A percentile compares a stretch with the other conserved stretches of the same genome.
Evolutionary conservation across 1,284 basidiomycete species (phyloP).

Genomic region (Cutaneotrichosporon cutaneum): DNA sequence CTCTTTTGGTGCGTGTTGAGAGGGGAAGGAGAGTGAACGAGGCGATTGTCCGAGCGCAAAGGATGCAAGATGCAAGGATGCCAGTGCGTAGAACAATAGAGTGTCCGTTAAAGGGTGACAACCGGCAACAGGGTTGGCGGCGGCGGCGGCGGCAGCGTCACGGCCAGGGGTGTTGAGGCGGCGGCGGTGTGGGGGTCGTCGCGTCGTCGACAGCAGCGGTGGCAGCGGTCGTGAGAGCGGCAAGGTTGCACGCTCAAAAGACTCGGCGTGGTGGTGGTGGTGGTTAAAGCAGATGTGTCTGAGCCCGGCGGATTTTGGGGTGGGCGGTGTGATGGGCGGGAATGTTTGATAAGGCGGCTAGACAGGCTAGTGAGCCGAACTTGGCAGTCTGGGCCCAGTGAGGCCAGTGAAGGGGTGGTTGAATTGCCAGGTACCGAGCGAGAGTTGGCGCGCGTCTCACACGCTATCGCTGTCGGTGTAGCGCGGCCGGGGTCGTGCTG

Average conservation of each 20-base stretch:
- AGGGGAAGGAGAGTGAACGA: neutral
- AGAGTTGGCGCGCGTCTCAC: too few species aligned
- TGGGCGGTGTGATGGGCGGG: neutral
- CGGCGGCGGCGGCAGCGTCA: neutral
- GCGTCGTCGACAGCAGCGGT: too few species aligned
- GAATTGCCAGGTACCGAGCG: too few species aligned
- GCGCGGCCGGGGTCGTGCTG: too few species aligned
- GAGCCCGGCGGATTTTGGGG: neutral
- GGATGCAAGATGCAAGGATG: neutral
- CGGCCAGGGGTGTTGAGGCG: too few species aligned
- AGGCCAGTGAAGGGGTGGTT: too few species aligned
- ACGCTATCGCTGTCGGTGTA: too few species aligned
- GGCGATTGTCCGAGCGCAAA: constrained; percentile 4
- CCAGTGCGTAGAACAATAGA: constrained; percentile 3
- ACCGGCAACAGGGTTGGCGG: neutral
- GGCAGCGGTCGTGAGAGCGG: too few species aligned
- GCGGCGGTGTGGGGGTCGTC: too few species aligned
- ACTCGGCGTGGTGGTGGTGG: too few species aligned
- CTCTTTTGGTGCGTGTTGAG: neutral
- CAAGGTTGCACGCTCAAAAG: too few species aligned
- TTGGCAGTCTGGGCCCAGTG: neutral
- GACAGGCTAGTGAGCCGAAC: neutral
- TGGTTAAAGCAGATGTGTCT: neutral
- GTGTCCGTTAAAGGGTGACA: neutral
- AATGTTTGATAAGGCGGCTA: neutral